Base-by-base conservation (phyloP, 2,329 filamentous ascomycete genomes). In the Rhinocladiella mackenziei region DNA sequence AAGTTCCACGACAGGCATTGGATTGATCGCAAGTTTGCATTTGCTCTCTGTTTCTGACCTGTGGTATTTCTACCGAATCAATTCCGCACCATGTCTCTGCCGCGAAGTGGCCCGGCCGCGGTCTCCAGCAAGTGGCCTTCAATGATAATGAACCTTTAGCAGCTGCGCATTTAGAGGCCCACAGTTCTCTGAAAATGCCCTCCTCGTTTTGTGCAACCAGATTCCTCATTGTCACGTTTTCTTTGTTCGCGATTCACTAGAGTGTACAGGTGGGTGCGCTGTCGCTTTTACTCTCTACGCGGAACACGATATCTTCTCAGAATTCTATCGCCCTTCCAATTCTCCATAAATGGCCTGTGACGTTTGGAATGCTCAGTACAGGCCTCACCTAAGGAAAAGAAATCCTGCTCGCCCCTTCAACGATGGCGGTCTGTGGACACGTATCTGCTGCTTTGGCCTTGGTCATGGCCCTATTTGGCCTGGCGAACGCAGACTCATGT, bases 261-360 rank as follows among this genome's bases (percentile, higher is more conserved):
- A 9, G 30, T 5, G 8, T 35, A n/a, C 15, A 40, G 35, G 33
- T 50, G 38, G 25, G 23, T 41, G 13, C 26, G 20, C 30, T 35
- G 23, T 23, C 7, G 17, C 9, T 29, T 50, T 37, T 43, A 28
- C 47, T 50, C 43, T 50, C 39, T 47, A n/a, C 39, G 14, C 31
- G 15, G 23, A 15, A 30, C 13, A 28, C 41, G 29, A 45, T 32
- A 45, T 39, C 26, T 32, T 37, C 30, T 20, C 20, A n/a, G 18
- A 9, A 6, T 28, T 41, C 29, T 28, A 15, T 35, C 38, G 25
- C 30, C n/a, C 14, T 34, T 34, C 26, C 18, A 14, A 33, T 33
- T 3, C 5, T 22, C 15, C 15, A 6, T 15, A 33, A 6, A 5
- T 3, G 6, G 32, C 6, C 32, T 35, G 3, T 13, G 17, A 18